Base-by-base conservation (phyloP, 2,329 filamentous ascomycete species). In the Diplocarpon mali region DNA sequence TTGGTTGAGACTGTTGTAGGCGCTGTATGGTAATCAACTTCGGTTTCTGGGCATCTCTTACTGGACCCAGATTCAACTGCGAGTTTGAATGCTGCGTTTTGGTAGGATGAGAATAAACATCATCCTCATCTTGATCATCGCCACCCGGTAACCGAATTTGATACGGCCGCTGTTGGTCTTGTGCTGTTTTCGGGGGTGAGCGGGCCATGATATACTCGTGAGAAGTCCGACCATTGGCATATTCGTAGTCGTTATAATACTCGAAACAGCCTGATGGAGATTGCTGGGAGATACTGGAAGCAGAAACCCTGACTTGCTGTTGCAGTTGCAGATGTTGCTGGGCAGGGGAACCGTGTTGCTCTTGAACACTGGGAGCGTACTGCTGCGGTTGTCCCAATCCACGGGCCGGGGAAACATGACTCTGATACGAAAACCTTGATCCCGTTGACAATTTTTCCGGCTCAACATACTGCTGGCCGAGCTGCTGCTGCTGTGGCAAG, bases 91-190 rank as follows among this genome's bases (percentile, higher is more conserved):
- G 20, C 20, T 24, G 20, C 20, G 20, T 24, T 24, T 3, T 24
- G 20, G 20, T 24, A 24, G 7, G 20, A 24, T 7, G 20, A 24
- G 20, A 24, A 24, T 24, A 7, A 7, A 24, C 7, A 7, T 24
- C 20, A 7, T 49, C 50, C 12, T 53, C 52, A 28, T 52, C 45
- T 13, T 42, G 42, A 3, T 27, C 27, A 3, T 46, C 42, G 20
- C 48, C 46, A 10, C 30, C 47, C n/a, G 59, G 59, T 2, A 62
- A 49, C 2, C 52, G 43, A 17, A 62, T 43, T 39, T 60, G 56
- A 35, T 60, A 62, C 5, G 60, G 60, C 37, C 53, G 39, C 46
- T 62, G 60, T 34, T 62, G 60, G 2, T 54, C 57, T 17, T 45
- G 38, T 5, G 50, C 48, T 2, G 40, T 30, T 16, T 53, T 50